Evolutionary conservation across 2,329 filamentous ascomycete genomes (phyloP).

Genomic region (Ophiostoma sp.): DNA sequence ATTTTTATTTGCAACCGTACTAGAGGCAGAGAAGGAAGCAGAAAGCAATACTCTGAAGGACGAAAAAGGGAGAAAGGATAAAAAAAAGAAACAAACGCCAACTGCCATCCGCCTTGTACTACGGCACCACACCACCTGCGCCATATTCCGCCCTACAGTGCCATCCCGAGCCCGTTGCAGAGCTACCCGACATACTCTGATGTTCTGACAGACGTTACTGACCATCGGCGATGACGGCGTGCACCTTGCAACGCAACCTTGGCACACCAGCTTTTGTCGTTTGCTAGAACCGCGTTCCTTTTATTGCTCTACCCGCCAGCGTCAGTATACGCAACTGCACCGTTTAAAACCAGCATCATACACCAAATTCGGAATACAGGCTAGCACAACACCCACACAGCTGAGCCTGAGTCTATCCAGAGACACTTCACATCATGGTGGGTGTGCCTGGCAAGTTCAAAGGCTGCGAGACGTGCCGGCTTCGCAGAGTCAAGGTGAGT

Average conservation of each 20-base stretch:
- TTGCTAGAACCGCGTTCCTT: neutral
- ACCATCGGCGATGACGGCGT: neutral
- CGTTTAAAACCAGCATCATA: no score
- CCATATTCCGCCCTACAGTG: neutral
- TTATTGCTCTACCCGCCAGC: neutral
- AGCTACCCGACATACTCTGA: neutral
- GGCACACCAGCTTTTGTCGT: neutral
- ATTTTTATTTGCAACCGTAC: neutral
- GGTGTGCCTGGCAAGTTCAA: conserved; percentile 60
- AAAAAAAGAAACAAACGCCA: conserved; percentile 5
- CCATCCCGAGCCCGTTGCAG: neutral
- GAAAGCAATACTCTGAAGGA: neutral
- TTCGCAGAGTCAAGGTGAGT: conserved; percentile 53
- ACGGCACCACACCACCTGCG: neutral
- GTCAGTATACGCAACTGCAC: neutral
- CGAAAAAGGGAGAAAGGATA: neutral
- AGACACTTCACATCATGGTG: conserved; percentile 41
- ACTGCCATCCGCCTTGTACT: neutral
- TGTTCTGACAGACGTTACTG: neutral
- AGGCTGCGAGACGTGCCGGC: conserved; percentile 57
- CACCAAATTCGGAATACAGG: neutral
- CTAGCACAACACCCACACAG: neutral
- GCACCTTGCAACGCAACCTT: neutral
- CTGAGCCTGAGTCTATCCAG: neutral
- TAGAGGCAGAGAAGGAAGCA: neutral